These are phyloP conservation scores for Ceratonia siliqua DNA, from an alignment of 306 rosid species.

Conservation along the genomic window DNA sequence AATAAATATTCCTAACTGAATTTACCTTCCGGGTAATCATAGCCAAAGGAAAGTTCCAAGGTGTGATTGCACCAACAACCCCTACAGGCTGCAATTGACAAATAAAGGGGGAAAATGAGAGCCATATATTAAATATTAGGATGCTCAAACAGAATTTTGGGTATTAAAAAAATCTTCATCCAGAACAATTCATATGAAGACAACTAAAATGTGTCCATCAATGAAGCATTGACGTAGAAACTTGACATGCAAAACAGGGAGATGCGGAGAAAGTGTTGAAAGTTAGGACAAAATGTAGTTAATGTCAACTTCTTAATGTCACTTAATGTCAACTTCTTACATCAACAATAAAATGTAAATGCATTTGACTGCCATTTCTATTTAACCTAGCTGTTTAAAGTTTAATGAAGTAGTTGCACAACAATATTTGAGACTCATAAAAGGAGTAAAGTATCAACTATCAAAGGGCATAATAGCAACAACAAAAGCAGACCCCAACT, in stretches of 20 bases:
- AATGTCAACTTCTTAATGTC: not conserved
- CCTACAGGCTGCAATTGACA: constrained; percentile 84
- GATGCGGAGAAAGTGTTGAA: not conserved
- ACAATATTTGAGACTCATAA: not conserved
- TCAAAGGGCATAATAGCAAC: not conserved
- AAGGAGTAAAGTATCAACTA: not conserved
- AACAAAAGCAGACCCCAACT: not conserved
- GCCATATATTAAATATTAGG: not conserved
- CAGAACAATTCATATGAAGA: constrained; percentile 6
- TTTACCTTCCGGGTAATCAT: constrained; percentile 95
- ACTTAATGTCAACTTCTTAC: not conserved
- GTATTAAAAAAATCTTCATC: constrained; percentile 22
- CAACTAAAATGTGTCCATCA: constrained; percentile 1
- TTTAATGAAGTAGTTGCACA: not conserved
- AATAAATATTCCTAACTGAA: constrained; percentile 28
- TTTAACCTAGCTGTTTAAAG: not conserved
- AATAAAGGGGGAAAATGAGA: not conserved
- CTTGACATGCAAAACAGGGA: not conserved
- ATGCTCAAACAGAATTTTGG: not conserved
- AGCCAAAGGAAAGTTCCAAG: constrained; percentile 98
- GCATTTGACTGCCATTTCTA: not conserved
- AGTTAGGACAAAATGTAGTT: not conserved
- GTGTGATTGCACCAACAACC: constrained; percentile 91
- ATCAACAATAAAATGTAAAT: not conserved
- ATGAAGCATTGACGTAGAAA: not conserved